Evolutionary conservation across 202 grass and related monocot genomes (phyloP).

Genomic region (Alloteropsis angusta): DNA sequence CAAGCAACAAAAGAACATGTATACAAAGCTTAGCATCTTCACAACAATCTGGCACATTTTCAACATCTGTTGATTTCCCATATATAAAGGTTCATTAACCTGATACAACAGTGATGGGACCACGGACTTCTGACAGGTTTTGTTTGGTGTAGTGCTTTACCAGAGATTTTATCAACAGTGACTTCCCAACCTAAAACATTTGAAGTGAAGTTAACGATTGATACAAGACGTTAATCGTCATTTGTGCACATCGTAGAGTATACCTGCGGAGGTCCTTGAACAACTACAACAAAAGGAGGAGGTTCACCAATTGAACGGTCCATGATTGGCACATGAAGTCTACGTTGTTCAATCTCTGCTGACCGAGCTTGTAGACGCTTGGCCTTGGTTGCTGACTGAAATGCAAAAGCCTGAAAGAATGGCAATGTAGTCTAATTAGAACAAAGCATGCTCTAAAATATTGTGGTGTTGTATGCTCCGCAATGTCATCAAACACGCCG

Average conservation of each 20-base stretch:
- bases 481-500: neutral
- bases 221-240: neutral
- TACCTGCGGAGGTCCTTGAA: conserved; percentile 89
- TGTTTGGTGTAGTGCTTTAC: conserved; percentile 96
- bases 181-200: conserved; percentile 79
- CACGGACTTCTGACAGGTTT: conserved; percentile 75
- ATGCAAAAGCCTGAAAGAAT: conserved; percentile 77
- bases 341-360: conserved; percentile 75
- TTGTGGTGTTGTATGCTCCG: neutral
- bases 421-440: conserved; percentile 1
- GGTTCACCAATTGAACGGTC: conserved; percentile 76
- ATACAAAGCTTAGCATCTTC: neutral
- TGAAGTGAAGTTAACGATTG: conserved; percentile 14
- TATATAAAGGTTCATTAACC: conserved; percentile 31
- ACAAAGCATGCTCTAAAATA: neutral
- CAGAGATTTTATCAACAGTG: conserved; percentile 85
- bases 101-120: conserved; percentile 94
- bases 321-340: conserved; percentile 77
- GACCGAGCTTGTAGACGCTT: conserved; percentile 72
- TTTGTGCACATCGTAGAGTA: neutral
- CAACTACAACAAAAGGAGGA: conserved; percentile 86
- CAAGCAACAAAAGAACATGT: conserved; percentile 14
- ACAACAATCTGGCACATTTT: conserved; percentile 8
- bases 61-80: neutral
- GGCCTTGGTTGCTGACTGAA: conserved; percentile 76